Conservation (phyloP, 2,329 filamentous ascomycete species). For the Seiridium unicorne region DNA sequence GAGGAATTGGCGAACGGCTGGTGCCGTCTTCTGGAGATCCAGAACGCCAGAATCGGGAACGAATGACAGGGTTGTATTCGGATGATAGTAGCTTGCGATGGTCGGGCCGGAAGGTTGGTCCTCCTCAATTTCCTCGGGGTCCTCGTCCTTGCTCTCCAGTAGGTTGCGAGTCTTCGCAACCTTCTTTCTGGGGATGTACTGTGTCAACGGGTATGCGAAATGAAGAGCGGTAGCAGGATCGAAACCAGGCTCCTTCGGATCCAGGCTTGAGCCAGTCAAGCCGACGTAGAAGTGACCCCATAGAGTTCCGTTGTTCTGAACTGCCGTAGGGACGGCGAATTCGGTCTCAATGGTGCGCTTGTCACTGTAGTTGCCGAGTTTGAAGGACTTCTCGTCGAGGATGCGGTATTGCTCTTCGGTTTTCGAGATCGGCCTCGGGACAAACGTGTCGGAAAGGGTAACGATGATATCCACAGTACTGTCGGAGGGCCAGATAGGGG, state of each 20-base stretch:
- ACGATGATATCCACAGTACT: slow-evolving; percentile 79
- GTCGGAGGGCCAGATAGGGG: slow-evolving; percentile 84
- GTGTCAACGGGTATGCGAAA: slow-evolving; percentile 81
- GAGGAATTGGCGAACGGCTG: slow-evolving; percentile 74
- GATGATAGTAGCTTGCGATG: slow-evolving; percentile 87
- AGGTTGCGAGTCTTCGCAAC: slow-evolving; percentile 83
- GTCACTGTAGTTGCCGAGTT: slow-evolving; percentile 76
- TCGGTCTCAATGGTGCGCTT: slow-evolving; percentile 73
- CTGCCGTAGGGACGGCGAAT: slow-evolving; percentile 73
- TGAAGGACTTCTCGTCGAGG: slow-evolving; percentile 77
- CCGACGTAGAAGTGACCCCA: slow-evolving; percentile 94
- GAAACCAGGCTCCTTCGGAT: slow-evolving; percentile 71
- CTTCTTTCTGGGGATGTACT: slow-evolving; percentile 91
- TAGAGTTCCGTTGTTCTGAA: slow-evolving; percentile 89
- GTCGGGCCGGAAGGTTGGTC: slow-evolving; percentile 62
- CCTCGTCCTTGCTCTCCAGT: slow-evolving; percentile 56
- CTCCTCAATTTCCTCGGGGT: slow-evolving; percentile 46
- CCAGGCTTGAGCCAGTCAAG: slow-evolving; percentile 71
- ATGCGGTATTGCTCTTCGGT: slow-evolving; percentile 69
- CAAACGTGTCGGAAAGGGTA: slow-evolving; percentile 76
- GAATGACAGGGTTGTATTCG: slow-evolving; percentile 87
- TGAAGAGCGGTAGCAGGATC: slow-evolving; percentile 76
- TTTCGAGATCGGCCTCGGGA: slow-evolving; percentile 64
- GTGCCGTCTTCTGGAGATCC: slow-evolving; percentile 65
- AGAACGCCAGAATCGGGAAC: slow-evolving; percentile 76